Evolutionary conservation across 164 flowering plant species (phyloP).

Genomic region (Warburgia ugandensis): DNA sequence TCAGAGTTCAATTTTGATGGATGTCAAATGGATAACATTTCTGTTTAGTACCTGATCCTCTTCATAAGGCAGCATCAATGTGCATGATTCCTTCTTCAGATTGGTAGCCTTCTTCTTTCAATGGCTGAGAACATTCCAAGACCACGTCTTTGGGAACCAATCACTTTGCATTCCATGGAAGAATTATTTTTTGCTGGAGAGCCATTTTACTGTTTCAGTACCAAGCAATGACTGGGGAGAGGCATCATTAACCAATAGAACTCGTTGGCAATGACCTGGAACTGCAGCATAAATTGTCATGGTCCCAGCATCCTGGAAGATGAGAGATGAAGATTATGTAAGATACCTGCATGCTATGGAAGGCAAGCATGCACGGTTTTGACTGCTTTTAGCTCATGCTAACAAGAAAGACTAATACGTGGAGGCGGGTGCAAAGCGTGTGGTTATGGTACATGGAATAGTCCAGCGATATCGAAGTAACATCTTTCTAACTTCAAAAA

Average conservation of each 20-base stretch:
- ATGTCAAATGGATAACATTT: constrained; percentile 62
- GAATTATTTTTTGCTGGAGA: no score
- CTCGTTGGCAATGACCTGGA: no score
- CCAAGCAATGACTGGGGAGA: not conserved
- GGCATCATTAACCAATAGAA: not conserved
- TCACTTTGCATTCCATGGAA: no score
- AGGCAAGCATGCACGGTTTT: constrained; percentile 34
- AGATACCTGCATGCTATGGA: constrained; percentile 23
- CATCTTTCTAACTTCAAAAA: constrained; percentile 15
- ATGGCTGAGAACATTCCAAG: constrained; percentile 6
- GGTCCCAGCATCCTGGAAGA: not conserved
- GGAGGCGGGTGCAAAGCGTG: constrained; percentile 6
- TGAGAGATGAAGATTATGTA: constrained; percentile 8
- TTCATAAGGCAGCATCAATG: constrained; percentile 14
- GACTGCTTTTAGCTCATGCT: constrained; percentile 23
- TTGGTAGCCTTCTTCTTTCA: constrained; percentile 1
- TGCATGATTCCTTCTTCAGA: constrained; percentile 21
- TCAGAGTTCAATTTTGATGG: constrained; percentile 61
- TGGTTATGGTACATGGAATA: constrained; percentile 3
- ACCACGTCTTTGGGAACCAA: no score
- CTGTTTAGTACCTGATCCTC: constrained; percentile 25
- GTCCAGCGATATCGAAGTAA: no score
- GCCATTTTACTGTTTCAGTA: not conserved
- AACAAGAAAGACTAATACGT: constrained; percentile 15
- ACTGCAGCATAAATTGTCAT: no score